Evolutionary conservation across 345 rosid genomes (phyloP).

Genomic region (Populus alba): DNA sequence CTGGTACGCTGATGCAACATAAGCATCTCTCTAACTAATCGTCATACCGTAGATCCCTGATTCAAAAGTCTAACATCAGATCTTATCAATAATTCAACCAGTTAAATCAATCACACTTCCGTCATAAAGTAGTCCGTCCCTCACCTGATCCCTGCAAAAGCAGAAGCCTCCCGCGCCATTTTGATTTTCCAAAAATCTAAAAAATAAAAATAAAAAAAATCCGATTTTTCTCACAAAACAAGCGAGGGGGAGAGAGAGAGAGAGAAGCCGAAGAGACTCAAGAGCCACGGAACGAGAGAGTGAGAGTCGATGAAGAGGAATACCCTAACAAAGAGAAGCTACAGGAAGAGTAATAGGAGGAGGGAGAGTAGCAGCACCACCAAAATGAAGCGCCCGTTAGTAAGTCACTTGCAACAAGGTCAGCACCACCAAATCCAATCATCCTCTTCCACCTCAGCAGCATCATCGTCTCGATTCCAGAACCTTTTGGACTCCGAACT

Average conservation of each 20-base stretch:
- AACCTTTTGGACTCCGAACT: conserved; percentile 45
- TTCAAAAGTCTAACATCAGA: background rate
- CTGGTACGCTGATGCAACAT: background rate
- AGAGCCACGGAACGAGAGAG: background rate
- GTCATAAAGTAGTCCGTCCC: background rate
- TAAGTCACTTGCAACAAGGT: conserved; percentile 33
- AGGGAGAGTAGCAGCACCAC: conserved; percentile 1
- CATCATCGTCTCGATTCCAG: conserved; percentile 34
- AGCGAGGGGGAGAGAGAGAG: background rate
- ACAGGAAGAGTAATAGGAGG: conserved; percentile 10
- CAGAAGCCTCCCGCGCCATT: conserved; percentile 15
- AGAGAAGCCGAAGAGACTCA: background rate
- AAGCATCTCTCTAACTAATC: background rate
- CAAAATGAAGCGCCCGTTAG: conserved; percentile 53
- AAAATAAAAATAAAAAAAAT: background rate
- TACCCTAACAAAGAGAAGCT: conserved; percentile 33
- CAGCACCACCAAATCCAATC: conserved; percentile 35
- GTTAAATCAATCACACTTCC: background rate
- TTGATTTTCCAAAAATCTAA: conserved; percentile 7
- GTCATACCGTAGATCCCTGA: background rate
- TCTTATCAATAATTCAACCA: background rate
- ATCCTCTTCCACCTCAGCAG: conserved; percentile 10
- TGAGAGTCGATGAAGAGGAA: conserved; percentile 37
- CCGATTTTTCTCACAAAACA: background rate
- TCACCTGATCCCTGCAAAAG: background rate